Evolutionary conservation across 139 green algal species (phyloP).

Genomic region (Penium margaritaceum): DNA sequence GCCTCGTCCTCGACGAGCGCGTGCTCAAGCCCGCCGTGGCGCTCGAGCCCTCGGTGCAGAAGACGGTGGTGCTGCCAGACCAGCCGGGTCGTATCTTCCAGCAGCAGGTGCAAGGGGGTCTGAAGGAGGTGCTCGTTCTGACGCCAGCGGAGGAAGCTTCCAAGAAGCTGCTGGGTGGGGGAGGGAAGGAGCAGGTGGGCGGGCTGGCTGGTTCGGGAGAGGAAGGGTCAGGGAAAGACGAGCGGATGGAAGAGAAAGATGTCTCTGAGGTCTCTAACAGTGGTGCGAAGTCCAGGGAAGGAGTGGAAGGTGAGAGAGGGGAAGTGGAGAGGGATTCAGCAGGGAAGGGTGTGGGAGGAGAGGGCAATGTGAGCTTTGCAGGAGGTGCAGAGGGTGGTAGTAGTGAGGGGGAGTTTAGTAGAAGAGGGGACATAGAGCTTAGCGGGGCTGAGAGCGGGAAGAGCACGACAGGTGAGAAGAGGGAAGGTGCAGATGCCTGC

Average conservation of each 20-base stretch:
- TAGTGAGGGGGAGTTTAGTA: too few relatives aligned
- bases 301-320: too few relatives aligned
- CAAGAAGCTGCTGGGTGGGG: neutral
- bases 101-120: too few relatives aligned
- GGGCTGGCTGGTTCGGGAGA: neutral
- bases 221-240: neutral
- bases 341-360: neutral
- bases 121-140: constrained; percentile 1
- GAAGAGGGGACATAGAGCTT: too few relatives aligned
- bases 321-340: neutral
- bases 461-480: neutral
- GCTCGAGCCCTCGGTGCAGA: too few relatives aligned
- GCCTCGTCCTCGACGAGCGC: constrained; percentile 11
- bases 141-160: neutral
- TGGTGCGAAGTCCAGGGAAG: too few relatives aligned
- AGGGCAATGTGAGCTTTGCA: too few relatives aligned
- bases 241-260: neutral
- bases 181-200: neutral
- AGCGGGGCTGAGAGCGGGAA: too few relatives aligned
- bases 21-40: too few relatives aligned
- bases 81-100: too few relatives aligned
- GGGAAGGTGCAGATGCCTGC: neutral
- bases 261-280: too few relatives aligned
- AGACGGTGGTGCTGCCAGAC: too few relatives aligned
- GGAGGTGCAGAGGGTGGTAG: neutral